A percentile compares a stretch with the other conserved stretches of the same genome.
phyloP scores from a whole-genome alignment of 306 rosid species.

The Glycyrrhiza uralensis region DNA sequence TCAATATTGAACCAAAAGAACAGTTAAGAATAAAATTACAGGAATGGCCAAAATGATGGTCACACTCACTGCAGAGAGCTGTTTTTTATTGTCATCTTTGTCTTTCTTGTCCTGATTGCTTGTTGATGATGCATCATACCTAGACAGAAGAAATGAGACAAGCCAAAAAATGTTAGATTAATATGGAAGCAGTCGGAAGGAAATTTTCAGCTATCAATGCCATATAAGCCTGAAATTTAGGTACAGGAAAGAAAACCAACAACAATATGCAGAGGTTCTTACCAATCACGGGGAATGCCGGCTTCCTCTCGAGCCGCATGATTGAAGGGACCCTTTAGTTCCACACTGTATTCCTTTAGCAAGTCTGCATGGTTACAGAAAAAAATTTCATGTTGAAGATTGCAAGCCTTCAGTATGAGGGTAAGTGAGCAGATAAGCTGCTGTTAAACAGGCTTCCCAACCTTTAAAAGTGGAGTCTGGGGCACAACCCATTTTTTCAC shows the following conservation, averaged over 20 bases:
- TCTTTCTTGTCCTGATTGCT: constrained; percentile 35
- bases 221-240: background rate
- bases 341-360: constrained; percentile 75
- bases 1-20: constrained; percentile 1
- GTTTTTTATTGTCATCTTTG: constrained; percentile 32
- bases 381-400: constrained; percentile 3
- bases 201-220: background rate
- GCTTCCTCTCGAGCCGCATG: constrained; percentile 83
- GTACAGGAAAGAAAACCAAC: background rate
- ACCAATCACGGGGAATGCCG: constrained; percentile 98
- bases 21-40: background rate
- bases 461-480: constrained; percentile 85
- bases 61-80: constrained; percentile 61
- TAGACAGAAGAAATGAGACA: constrained; percentile 29
- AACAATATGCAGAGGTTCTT: constrained; percentile 11
- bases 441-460: constrained; percentile 29
- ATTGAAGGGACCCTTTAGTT: constrained; percentile 88
- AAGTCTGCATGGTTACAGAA: constrained; percentile 55
- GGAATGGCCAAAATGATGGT: constrained; percentile 9
- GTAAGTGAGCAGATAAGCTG: background rate
- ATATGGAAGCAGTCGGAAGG: background rate
- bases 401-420: constrained; percentile 9
- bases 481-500: constrained; percentile 59
- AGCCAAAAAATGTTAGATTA: background rate
- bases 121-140: constrained; percentile 60